Evolutionary conservation across 2,329 filamentous ascomycete species (phyloP), one percentile per base, ranked within the genome.

Genomic region (Colletotrichum ledebouriae): DNA sequence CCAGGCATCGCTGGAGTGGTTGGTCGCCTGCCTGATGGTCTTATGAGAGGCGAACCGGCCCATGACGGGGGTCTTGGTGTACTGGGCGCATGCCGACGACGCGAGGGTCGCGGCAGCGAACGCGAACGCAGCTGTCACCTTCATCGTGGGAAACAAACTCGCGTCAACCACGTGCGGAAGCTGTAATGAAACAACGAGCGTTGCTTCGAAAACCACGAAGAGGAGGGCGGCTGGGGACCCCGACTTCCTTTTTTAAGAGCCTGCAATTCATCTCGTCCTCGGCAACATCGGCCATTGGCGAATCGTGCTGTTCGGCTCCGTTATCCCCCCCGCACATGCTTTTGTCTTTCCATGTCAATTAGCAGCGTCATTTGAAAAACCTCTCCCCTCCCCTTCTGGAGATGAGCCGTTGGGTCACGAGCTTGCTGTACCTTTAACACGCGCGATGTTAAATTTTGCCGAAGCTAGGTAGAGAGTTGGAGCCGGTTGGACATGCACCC

Each of bases 21-120:
- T 65, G n/a, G 52, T 58, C 13, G 56, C 65, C 47, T 68, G 61
- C 17, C 61, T 65, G 6, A 44, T 17, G 41, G 44, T 42, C 20
- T 34, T 41, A 4, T 49, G 50, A 6, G 63, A 25, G 50, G 10
- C 22, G 55, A 59, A 68, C 12, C 65, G 60, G 15, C 53, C 39
- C 53, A 55, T 17, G 39, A 20, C 37, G 13, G 60, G 65, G 9
- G 55, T 39, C 61, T 56, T 68, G 46, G 65, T 56, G 42, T 55
- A 68, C 61, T 68, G 65, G 2, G 47, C 65, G 47, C 65, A 68
- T 7, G 61, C 50, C 33, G 65, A 65, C 60, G 65, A 68, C 39
- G 39, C 49, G 4, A 68, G 49, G 34, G 61, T 49, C 61, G 61
- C 61, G 39, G 63, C 63, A 39, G 58, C 58, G 33, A 65, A 17